A percentile compares a stretch with the other conserved stretches of the same genome.
Conservation (phyloP, 148 eudicot species). For the Chenopodium album region DNA sequence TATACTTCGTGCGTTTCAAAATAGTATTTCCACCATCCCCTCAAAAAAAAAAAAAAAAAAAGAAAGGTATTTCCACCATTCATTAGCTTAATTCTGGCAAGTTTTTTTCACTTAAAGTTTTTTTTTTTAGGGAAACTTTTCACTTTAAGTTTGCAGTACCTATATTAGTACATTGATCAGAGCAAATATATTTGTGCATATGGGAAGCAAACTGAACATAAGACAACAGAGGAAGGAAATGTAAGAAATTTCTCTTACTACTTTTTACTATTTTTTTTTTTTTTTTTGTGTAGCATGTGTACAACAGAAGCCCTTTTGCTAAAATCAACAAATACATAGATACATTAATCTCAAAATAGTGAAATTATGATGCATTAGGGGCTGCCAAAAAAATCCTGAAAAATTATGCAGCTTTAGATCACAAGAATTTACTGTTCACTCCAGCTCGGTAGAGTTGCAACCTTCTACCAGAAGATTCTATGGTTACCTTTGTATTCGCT, state of each 20-base stretch:
- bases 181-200: not conserved
- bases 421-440: conserved; percentile 59
- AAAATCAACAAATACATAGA: conserved; percentile 24
- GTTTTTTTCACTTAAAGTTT: too few species aligned
- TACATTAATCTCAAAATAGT: conserved; percentile 22
- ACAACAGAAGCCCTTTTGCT: conserved; percentile 20
- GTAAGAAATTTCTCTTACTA: conserved; percentile 12
- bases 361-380: conserved; percentile 2
- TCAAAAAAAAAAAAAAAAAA: too few species aligned
- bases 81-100: too few species aligned
- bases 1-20: too few species aligned
- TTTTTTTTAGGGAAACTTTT: too few species aligned
- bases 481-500: conserved; percentile 50
- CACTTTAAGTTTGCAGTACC: too few species aligned
- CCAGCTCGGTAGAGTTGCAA: conserved; percentile 81
- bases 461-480: conserved; percentile 39
- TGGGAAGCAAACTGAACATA: not conserved
- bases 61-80: too few species aligned
- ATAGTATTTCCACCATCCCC: too few species aligned
- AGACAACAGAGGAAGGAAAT: not conserved
- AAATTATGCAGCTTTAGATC: conserved; percentile 12
- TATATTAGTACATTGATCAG: too few species aligned
- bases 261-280: conserved; percentile 6
- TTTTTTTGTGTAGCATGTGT: conserved; percentile 21
- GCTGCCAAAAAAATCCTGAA: conserved; percentile 15